phyloP scores from a whole-genome alignment of 1,284 basidiomycete genomes.

The Coniferiporia sulphurascens region DNA sequence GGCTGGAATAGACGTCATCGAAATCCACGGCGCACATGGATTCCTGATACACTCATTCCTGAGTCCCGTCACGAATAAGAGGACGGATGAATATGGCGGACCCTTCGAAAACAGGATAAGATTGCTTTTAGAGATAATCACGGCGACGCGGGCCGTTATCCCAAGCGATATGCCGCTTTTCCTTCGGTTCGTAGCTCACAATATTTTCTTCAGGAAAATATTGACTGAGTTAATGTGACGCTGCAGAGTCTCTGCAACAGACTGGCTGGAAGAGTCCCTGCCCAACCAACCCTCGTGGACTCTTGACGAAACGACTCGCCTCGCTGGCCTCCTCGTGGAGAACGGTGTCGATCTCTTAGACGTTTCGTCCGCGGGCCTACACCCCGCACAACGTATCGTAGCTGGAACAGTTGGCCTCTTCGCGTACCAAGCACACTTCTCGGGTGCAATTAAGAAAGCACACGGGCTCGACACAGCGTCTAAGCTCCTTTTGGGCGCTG shows the following conservation, averaged over 20 bases:
- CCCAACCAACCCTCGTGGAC: slow-evolving; percentile 46
- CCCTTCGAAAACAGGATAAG: slow-evolving; percentile 47
- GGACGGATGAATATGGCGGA: slow-evolving; percentile 59
- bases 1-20: slow-evolving; percentile 40
- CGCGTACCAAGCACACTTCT: not conserved
- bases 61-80: slow-evolving; percentile 40
- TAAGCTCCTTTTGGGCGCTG: slow-evolving; percentile 38
- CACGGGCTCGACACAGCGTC: slow-evolving; percentile 24
- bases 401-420: slow-evolving; percentile 29
- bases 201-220: slow-evolving; percentile 25
- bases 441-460: slow-evolving; percentile 33
- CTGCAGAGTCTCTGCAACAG: slow-evolving; percentile 46
- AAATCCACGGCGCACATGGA: slow-evolving; percentile 37
- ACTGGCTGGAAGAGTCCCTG: slow-evolving; percentile 48
- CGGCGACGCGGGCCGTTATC: slow-evolving; percentile 37
- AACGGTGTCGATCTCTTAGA: slow-evolving; percentile 56
- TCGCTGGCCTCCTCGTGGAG: slow-evolving; percentile 45
- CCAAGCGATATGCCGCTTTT: slow-evolving; percentile 42
- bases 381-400: slow-evolving; percentile 36
- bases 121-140: slow-evolving; percentile 45
- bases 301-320: slow-evolving; percentile 47
- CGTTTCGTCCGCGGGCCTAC: slow-evolving; percentile 48
- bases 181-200: slow-evolving; percentile 42
- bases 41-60: slow-evolving; percentile 39
- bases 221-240: slow-evolving; percentile 31